Evolutionary conservation across 1,139 yeast species (phyloP), one percentile per base, ranked within the genome.

Genomic region (Saccharomyces hybrid): DNA sequence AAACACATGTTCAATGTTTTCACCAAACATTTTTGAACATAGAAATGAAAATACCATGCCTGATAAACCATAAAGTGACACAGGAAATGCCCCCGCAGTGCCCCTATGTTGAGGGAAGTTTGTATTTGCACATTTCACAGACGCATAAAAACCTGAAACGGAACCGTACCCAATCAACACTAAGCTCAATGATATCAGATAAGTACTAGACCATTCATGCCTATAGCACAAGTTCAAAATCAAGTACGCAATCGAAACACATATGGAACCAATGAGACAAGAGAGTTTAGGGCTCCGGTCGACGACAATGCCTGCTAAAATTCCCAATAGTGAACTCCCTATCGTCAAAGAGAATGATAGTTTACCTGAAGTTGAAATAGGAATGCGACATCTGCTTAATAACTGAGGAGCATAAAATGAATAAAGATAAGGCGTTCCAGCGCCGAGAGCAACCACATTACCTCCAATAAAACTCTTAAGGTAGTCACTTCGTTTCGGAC

Each of bases 321-420:
- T 72, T 0, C 91, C 93, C 16, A 89, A 84, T 4, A 83, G 62
- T 0, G 88, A 82, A 1, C 85, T 75, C 1, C 93, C 93, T 11
- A 84, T 65, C 54, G 79, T 82, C 21, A 83, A 72, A 0, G 86
- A 81, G 46, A 85, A 71, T 0, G 91, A 80, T 4, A 86, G 75
- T 16, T 80, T 77, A 2, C 89, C 87, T 6, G 89, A 80, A 59
- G 81, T 81, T 0, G 81, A 73, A 0, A 86, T 78, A 0, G 84
- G 78, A 34, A 86, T 73, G 0, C 82, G 78, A 42, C 86, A 80
- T 58, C 76, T 72, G 44, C 75, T 73, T 34, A 84, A 76, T 59
- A 86, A 71, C 65, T 86, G 90, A 1, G 91, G 91, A 2, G 88
- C 82, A 65, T 82, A 86, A 12, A 82, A 81, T 1, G 91, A 87